phyloP scores from a whole-genome alignment of 2,329 filamentous ascomycete species.

The Ophiostoma sp. region DNA sequence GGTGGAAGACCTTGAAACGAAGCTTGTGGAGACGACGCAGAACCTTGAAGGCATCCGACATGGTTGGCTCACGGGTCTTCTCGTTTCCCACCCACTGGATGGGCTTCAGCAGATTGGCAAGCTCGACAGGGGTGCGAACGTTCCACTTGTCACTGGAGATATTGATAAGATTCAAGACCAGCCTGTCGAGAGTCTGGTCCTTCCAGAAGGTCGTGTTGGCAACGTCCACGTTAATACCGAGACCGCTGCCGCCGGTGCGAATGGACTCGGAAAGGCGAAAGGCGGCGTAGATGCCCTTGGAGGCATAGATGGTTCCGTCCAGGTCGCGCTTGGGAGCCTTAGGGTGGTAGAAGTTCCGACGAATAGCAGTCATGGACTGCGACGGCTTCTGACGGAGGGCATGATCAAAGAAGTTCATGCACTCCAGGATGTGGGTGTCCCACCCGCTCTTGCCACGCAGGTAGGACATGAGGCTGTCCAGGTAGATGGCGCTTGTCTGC shows the following conservation, averaged over 20 bases:
- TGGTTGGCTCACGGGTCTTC: slow-evolving; percentile 33
- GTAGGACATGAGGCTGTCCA: slow-evolving; percentile 67
- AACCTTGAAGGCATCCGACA: slow-evolving; percentile 55
- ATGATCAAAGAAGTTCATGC: slow-evolving; percentile 87
- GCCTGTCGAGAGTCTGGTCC: slow-evolving; percentile 42
- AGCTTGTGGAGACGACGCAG: slow-evolving; percentile 57
- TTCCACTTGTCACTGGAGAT: slow-evolving; percentile 33
- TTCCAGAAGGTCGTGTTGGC: slow-evolving; percentile 89
- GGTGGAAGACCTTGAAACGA: slow-evolving; percentile 58
- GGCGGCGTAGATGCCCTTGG: slow-evolving; percentile 87
- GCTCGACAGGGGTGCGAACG: slow-evolving; percentile 30
- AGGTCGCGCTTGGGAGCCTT: slow-evolving; percentile 54
- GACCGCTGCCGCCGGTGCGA: slow-evolving; percentile 52
- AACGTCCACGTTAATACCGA: slow-evolving; percentile 87
- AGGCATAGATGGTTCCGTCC: slow-evolving; percentile 62
- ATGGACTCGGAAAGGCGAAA: slow-evolving; percentile 68
- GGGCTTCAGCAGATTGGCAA: slow-evolving; percentile 41
- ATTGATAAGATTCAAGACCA: slow-evolving; percentile 38
- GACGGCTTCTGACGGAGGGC: slow-evolving; percentile 78
- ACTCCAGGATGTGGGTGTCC: slow-evolving; percentile 69
- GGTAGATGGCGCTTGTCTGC: slow-evolving; percentile 66
- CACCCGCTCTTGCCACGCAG: slow-evolving; percentile 60
- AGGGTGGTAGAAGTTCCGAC: slow-evolving; percentile 76
- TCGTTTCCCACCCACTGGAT: slow-evolving; percentile 31
- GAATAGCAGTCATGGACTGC: slow-evolving; percentile 66